phyloP scores from a whole-genome alignment of 1,139 yeast genomes.

The Yamadazyma trypodendri region DNA sequence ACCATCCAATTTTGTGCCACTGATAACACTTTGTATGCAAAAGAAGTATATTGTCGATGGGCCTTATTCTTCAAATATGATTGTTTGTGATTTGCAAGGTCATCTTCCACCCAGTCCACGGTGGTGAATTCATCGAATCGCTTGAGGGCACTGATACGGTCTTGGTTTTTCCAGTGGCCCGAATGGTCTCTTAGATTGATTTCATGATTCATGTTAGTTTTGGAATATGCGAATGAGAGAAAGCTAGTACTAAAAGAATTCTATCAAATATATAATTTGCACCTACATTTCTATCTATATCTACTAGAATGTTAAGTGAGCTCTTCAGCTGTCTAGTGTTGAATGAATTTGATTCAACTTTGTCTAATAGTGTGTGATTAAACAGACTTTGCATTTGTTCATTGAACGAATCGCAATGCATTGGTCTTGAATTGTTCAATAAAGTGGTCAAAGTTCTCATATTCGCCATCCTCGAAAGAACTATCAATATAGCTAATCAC shows the following conservation, averaged over 20 bases:
- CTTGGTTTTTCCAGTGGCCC: conserved; percentile 43
- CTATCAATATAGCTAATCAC: conserved; percentile 32
- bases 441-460: conserved; percentile 25
- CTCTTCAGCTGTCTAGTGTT: too few species aligned
- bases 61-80: conserved; percentile 1
- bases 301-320: too few species aligned
- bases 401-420: conserved; percentile 7
- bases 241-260: not conserved
- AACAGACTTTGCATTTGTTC: not conserved
- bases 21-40: conserved; percentile 33
- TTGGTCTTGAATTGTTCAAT: conserved; percentile 21
- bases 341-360: too few species aligned
- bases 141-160: conserved; percentile 33
- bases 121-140: conserved; percentile 63
- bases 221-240: not conserved
- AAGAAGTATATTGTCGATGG: conserved; percentile 16
- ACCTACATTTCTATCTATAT: too few species aligned
- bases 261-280: too few species aligned
- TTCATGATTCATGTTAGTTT: not conserved
- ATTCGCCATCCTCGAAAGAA: conserved; percentile 22
- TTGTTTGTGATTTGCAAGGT: conserved; percentile 49
- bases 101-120: conserved; percentile 86
- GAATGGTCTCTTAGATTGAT: conserved; percentile 19
- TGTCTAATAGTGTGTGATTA: too few species aligned
- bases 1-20: conserved; percentile 73